phyloP scores from a whole-genome alignment of 495 filamentous ascomycete genomes.

The Pseudevernia furfuracea region DNA sequence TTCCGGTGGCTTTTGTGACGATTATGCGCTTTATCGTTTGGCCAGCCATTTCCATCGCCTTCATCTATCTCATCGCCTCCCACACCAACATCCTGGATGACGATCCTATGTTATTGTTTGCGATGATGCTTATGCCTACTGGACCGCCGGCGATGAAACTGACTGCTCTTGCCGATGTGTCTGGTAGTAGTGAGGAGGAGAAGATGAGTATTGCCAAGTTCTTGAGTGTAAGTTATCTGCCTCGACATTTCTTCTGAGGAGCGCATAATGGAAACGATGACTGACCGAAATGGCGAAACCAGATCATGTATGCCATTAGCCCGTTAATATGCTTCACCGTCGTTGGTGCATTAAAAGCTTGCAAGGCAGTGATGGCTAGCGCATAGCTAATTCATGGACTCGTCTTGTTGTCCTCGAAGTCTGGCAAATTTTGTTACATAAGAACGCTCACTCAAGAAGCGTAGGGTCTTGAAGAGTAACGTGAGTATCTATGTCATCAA shows the following conservation, averaged over 20 bases:
- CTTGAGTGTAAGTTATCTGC: slow-evolving; percentile 47
- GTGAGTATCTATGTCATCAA: neutral
- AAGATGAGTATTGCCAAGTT: slow-evolving; percentile 67
- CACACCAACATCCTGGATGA: slow-evolving; percentile 47
- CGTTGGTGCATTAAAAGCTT: slow-evolving; percentile 45
- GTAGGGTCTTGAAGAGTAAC: neutral
- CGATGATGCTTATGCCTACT: slow-evolving; percentile 69
- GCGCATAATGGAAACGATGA: neutral
- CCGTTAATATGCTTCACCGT: slow-evolving; percentile 47
- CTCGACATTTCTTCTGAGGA: neutral
- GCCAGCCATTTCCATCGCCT: slow-evolving; percentile 52
- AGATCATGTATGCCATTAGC: slow-evolving; percentile 46
- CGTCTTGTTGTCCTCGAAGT: neutral
- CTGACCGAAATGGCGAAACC: neutral
- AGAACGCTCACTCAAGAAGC: neutral
- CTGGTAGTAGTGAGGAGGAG: slow-evolving; percentile 46
- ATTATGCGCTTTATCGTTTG: slow-evolving; percentile 57
- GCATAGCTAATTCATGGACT: neutral
- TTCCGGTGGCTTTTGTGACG: slow-evolving; percentile 47
- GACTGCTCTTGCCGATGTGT: slow-evolving; percentile 58
- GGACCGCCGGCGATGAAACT: slow-evolving; percentile 67
- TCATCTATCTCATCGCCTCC: slow-evolving; percentile 55
- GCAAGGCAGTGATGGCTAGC: slow-evolving; percentile 28
- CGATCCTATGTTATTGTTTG: slow-evolving; percentile 71
- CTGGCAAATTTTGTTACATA: neutral